phyloP scores from a whole-genome alignment of 257 asterid genomes.

The Nemophila menziesii region DNA sequence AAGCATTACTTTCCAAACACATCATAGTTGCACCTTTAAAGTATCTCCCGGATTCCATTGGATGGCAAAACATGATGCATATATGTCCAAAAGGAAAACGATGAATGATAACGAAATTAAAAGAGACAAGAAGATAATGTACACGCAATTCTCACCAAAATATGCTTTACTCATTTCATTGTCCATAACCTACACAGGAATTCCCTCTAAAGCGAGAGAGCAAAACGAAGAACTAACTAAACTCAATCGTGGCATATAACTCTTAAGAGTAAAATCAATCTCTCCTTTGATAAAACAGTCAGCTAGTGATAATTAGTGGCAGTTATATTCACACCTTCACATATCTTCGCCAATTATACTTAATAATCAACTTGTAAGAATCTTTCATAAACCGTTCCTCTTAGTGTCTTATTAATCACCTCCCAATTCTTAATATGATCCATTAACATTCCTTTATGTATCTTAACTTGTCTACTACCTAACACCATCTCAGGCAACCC shows the following conservation, averaged over 20 bases:
- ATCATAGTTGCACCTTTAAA: no score
- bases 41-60: no score
- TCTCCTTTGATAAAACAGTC: slow-evolving; percentile 9
- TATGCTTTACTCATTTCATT: not conserved
- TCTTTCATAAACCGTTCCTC: slow-evolving; percentile 60
- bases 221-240: not conserved
- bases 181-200: not conserved
- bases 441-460: slow-evolving; percentile 67
- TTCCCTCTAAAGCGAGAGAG: not conserved
- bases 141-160: not conserved
- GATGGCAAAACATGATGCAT: no score
- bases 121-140: no score
- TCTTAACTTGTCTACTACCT: slow-evolving; percentile 78
- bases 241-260: not conserved
- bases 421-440: slow-evolving; percentile 77
- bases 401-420: slow-evolving; percentile 44
- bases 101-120: no score
- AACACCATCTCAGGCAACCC: slow-evolving; percentile 54
- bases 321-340: slow-evolving; percentile 19
- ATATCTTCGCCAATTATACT: slow-evolving; percentile 13
- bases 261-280: not conserved
- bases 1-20: no score
- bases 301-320: slow-evolving; percentile 9
- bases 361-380: slow-evolving; percentile 57
- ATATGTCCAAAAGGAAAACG: no score